These are phyloP conservation scores for Linum lewisii DNA, from an alignment of 345 rosid species.

Conservation along the genomic window DNA sequence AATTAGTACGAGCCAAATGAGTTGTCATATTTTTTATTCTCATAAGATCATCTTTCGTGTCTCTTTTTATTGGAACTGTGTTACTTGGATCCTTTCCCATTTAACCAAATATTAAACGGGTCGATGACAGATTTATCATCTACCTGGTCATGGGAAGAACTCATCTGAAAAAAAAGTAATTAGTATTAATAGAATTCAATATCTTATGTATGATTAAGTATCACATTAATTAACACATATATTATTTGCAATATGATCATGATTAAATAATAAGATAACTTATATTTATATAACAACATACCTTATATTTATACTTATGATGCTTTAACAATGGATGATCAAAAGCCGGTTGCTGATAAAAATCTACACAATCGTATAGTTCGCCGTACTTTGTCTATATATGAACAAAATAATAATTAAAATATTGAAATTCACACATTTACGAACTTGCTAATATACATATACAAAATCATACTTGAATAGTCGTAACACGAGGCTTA, in stretches of 20 bases:
- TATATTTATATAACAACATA: background rate
- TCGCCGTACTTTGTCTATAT: background rate
- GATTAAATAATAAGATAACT: background rate
- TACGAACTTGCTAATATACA: too few relatives aligned
- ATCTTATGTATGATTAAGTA: too few relatives aligned
- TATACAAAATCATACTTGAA: too few relatives aligned
- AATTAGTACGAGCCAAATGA: background rate
- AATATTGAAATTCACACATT: too few relatives aligned
- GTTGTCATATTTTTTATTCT: background rate
- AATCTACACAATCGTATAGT: background rate
- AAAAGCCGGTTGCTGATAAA: background rate
- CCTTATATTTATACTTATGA: background rate
- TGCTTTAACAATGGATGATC: background rate
- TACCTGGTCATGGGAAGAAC: background rate
- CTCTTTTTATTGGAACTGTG: constrained; percentile 3
- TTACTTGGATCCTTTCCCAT: background rate
- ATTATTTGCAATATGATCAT: too few relatives aligned
- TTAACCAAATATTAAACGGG: background rate
- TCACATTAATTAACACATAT: too few relatives aligned
- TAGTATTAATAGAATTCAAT: too few relatives aligned
- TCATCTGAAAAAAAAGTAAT: background rate
- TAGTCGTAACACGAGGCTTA: background rate
- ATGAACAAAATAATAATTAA: too few relatives aligned
- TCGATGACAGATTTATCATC: too few relatives aligned
- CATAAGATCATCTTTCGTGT: background rate